A percentile compares a stretch with the other conserved stretches of the same genome.
These are phyloP conservation scores for Ulota crispa DNA, from an alignment of 225 moss, liverwort and hornwort genomes.

Conservation along the genomic window DNA sequence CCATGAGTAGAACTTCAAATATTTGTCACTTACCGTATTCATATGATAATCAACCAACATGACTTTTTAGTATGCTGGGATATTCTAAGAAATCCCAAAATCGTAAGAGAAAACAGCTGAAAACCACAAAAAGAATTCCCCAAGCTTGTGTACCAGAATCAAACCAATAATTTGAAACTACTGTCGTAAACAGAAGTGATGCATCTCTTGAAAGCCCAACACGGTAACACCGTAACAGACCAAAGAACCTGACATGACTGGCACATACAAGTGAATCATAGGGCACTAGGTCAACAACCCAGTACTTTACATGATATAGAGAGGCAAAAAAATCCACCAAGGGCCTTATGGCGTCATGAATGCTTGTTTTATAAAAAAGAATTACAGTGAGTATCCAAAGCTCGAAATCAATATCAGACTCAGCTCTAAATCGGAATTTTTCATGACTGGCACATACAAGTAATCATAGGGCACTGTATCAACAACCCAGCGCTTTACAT, in stretches of 20 bases:
- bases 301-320: background rate
- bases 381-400: background rate
- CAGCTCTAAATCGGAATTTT: no score
- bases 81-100: background rate
- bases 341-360: background rate
- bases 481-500: background rate
- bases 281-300: background rate
- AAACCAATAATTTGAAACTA: background rate
- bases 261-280: background rate
- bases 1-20: background rate
- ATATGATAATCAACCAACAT: background rate
- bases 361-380: background rate
- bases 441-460: background rate
- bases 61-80: background rate
- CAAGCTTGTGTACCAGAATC: background rate
- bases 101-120: background rate
- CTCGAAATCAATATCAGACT: no score
- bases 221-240: background rate
- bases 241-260: background rate
- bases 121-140: background rate
- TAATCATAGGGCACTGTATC: background rate
- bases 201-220: background rate
- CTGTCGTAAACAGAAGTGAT: background rate
- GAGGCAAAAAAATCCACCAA: background rate
- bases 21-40: background rate